Evolutionary conservation across 1,284 basidiomycete genomes (phyloP).

Genomic region (Tilletia setariae): DNA sequence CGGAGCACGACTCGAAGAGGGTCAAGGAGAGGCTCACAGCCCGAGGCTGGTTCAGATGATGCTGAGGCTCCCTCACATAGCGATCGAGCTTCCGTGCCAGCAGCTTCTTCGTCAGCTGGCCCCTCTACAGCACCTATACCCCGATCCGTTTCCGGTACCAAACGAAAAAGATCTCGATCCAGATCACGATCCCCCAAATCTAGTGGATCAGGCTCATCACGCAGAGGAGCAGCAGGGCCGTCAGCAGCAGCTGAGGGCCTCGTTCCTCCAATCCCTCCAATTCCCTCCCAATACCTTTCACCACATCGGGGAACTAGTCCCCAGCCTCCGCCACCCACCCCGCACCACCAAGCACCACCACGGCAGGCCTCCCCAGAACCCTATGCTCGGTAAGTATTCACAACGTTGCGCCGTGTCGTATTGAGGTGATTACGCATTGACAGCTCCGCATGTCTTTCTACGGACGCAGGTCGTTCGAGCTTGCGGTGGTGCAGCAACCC

Average conservation of each 20-base stretch:
- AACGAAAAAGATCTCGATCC: neutral
- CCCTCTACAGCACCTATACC: neutral
- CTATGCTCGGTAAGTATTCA: too few species aligned
- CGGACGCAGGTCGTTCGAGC: conserved; percentile 14
- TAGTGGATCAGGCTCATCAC: neutral
- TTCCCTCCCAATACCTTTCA: neutral
- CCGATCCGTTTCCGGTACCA: neutral
- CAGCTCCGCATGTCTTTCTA: too few species aligned
- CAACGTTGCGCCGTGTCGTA: too few species aligned
- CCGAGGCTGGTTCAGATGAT: too few species aligned
- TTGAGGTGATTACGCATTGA: too few species aligned
- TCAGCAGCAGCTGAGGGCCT: neutral
- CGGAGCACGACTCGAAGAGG: neutral
- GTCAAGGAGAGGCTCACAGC: neutral
- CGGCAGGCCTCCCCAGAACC: too few species aligned
- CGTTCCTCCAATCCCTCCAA: neutral
- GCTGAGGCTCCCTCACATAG: too few species aligned
- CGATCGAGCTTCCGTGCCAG: neutral
- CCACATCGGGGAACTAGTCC: neutral
- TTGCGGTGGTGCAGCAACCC: conserved; percentile 33
- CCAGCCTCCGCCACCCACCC: too few species aligned
- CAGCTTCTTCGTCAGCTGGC: too few species aligned
- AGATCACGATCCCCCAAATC: neutral
- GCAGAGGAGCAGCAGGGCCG: neutral
- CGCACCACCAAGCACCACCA: too few species aligned